These are phyloP conservation scores for Myriosclerotinia duriaeana DNA, from an alignment of 2,329 filamentous ascomycete genomes.

Conservation along the genomic window DNA sequence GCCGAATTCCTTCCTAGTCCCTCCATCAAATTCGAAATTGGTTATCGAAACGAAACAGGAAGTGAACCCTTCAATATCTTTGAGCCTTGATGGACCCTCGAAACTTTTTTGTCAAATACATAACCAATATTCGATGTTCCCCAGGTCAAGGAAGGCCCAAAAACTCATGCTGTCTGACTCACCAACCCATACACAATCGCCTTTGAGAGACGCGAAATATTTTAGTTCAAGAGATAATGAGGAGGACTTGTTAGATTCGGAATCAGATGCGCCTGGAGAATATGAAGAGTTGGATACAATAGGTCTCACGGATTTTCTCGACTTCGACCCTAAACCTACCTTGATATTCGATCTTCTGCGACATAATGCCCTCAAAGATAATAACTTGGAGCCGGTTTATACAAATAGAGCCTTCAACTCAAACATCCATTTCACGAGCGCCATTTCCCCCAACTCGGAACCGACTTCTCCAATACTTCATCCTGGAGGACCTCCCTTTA, in stretches of 20 bases:
- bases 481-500: not conserved
- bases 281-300: conserved; percentile 11
- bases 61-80: not conserved
- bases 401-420: conserved; percentile 51
- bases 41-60: not conserved
- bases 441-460: not conserved
- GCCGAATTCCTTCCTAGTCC: not conserved
- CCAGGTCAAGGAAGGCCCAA: conserved; percentile 18
- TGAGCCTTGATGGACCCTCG: conserved; percentile 6
- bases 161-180: conserved; percentile 22
- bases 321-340: conserved; percentile 71
- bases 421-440: not conserved
- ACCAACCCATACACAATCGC: conserved; percentile 13
- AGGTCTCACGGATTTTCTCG: conserved; percentile 57
- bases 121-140: conserved; percentile 5
- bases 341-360: conserved; percentile 61
- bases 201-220: conserved; percentile 4
- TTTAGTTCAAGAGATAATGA: conserved; percentile 16
- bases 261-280: conserved; percentile 1
- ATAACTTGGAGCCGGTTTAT: conserved; percentile 58
- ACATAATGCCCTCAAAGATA: conserved; percentile 41
- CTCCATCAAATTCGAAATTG: not conserved
- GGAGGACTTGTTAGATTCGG: conserved; percentile 2
- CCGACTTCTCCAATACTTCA: not conserved
- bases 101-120: conserved; percentile 1